Evolutionary conservation across 2,329 filamentous ascomycete genomes (phyloP), one percentile per base, ranked within the genome.

Genomic region (Aspergillus brasiliensis): DNA sequence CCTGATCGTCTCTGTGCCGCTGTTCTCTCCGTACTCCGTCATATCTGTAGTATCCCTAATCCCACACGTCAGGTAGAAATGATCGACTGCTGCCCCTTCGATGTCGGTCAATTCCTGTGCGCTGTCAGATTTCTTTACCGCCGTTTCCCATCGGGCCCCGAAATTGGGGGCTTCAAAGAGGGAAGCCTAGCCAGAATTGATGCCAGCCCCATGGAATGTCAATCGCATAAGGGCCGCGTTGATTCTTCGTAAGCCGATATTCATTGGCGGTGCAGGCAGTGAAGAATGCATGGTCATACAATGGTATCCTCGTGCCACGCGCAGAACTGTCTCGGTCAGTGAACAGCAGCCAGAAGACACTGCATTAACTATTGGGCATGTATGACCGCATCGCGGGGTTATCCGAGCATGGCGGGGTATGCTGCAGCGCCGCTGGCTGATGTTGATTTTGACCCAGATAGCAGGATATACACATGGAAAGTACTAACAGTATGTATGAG

Each of bases 301-400:
- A 28, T 25, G 46, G 25, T n/a, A 28, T 28, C 46, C 46, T 49
- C 38, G 38, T 44, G 40, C n/a, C 27, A 44, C 51, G 34, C 15
- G 38, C 8, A 23, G 40, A 34, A 44, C 19, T 55, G 21, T 42
- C 15, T 42, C 42, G 38, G 42, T 55, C 52, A 27, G 52, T 27
- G n/a, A 55, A 44, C 25, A 46, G 38, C 44, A 55, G 37, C 19
- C 28, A 38, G n/a, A 34, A 31, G 49, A 25, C 49, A 37, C 49
- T 19, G 15, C 31, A 44, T n/a, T n/a, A n/a, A n/a, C n/a, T 37
- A 56, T 58, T 23, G 23, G 34, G 55, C 17, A 23, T 55, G 55
- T 60, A 62, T 61, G 60, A 62, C 60, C 62, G 51, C 62, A 64
- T 64, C 56, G 62, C 62, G 62, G 62, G 62, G 62, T 58, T 55